Evolutionary conservation across 2,329 filamentous ascomycete species (phyloP), one percentile per base, ranked within the genome.

Genomic region (Aspergillus pseudoviridinutans): DNA sequence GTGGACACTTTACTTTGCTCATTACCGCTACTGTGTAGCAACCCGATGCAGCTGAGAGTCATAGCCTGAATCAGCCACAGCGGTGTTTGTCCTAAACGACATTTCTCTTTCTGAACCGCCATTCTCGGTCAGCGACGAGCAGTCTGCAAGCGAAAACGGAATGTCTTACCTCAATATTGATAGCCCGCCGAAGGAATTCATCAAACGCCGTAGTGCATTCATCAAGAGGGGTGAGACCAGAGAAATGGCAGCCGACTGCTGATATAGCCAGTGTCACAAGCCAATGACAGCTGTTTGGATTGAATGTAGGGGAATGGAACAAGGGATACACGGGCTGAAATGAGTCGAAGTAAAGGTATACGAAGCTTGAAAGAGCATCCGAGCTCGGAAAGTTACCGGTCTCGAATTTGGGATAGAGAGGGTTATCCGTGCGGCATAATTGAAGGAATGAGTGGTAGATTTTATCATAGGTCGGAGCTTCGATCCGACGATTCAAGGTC

Each of bases 321-420:
- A 78, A 71, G 6, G 77, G 77, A 51, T 77, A 74, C 50, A 72
- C 69, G 2, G 70, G 61, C 46, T 78, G 73, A 32, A 78, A 78
- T 47, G 71, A 68, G 42, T 70, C 65, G 25, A 76, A 72, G 60
- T 74, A 79, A 24, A 67, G 64, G n/a, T 57, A 49, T 49, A 78
- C 59, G 46, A 74, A 76, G 22, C 53, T 55, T 24, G 65, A 71
- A 53, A 76, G 57, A 9, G 61, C 49, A 22, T 66, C 57, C 17
- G 58, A 55, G 8, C 53, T 55, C 2, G 71, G 74, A 24, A 76
- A 75, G 29, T 52, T 55, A 3, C 64, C 60, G 0, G 68, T 64
- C 29, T 72, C 68, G 49, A 74, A 76, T n/a, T 62, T 57, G 5
- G 61, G 52, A 50, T 67, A 72, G n/a, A 74, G 59, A 4, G 66